Base-by-base conservation (phyloP, 495 filamentous ascomycete genomes). In the Penicillium ucsense region DNA sequence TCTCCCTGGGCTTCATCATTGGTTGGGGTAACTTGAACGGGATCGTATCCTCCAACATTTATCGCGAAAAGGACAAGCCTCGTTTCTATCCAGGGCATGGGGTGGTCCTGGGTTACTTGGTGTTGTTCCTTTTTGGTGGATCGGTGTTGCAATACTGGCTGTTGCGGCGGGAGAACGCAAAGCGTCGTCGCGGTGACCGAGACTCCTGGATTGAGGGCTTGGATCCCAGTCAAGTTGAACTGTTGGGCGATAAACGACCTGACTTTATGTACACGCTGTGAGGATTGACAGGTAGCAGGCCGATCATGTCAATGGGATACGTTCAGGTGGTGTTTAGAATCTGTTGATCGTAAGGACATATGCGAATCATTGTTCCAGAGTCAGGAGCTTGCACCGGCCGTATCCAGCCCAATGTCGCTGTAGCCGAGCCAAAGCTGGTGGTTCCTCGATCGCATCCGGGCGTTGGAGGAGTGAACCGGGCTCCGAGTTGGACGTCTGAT, bases 21-120 rank as follows among this genome's bases (percentile, higher is more conserved):
- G 88, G 88, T 10, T 95, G 89, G 88, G 90, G 90, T 6, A 96
- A 96, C 51, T 70, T 96, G 27, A 94, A 92, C 65, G 88, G 89
- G 11, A 78, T 94, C 37, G 84, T 95, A 41, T 81, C 77, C 51
- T 84, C 77, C 48, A 91, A 92, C 61, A 88, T 70, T 72, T 86
- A 84, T 55, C 73, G 74, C 5, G 65, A 57, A 0, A 45, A 65
- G 9, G 78, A 83, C 48, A 64, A 65, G 11, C 82, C 83, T 0
- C 53, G 64, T 29, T 86, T 72, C 58, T 67, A 66, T 29, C 69
- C 73, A 0, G 82, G 82, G 0, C 82, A 85, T 44, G 76, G 68
- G 7, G 64, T 76, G 0, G 76, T 86, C 0, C 57, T 86, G 9
- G 77, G 61, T 3, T 86, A 84, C 61, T 65, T 86, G 38, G 61